Conservation (phyloP, 176 grass and related monocot species). For the Raddia guianensis region DNA sequence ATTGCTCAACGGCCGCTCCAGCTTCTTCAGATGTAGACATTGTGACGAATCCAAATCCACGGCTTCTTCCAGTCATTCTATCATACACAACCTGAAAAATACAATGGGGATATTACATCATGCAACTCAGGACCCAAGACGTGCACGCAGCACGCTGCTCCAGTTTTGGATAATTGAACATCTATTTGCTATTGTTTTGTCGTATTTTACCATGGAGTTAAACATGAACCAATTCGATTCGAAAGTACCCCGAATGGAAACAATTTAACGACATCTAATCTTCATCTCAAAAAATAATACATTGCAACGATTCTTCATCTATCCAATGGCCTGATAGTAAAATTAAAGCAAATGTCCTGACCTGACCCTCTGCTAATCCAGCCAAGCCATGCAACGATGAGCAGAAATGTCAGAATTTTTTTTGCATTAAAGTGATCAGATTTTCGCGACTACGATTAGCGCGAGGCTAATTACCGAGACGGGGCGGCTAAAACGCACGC, state of each 20-base stretch:
- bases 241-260: neutral
- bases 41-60: constrained; percentile 94
- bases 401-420: neutral
- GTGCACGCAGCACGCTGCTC: neutral
- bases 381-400: neutral
- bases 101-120: neutral
- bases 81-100: constrained; percentile 87
- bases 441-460: too few species aligned
- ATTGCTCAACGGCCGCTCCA: constrained; percentile 62
- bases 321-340: neutral
- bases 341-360: neutral
- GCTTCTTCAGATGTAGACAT: constrained; percentile 80
- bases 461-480: neutral
- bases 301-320: neutral
- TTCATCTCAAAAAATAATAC: neutral
- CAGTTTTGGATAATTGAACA: neutral
- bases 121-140: too few species aligned
- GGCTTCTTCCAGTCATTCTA: constrained; percentile 84
- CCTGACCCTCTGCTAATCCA: neutral
- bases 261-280: neutral
- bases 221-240: neutral
- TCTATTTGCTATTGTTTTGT: neutral
- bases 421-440: neutral
- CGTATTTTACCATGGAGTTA: neutral
- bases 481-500: neutral